Evolutionary conservation across 192 early-diverging fungal genomes (phyloP).

Genomic region (Spizellomyces punctatus): DNA sequence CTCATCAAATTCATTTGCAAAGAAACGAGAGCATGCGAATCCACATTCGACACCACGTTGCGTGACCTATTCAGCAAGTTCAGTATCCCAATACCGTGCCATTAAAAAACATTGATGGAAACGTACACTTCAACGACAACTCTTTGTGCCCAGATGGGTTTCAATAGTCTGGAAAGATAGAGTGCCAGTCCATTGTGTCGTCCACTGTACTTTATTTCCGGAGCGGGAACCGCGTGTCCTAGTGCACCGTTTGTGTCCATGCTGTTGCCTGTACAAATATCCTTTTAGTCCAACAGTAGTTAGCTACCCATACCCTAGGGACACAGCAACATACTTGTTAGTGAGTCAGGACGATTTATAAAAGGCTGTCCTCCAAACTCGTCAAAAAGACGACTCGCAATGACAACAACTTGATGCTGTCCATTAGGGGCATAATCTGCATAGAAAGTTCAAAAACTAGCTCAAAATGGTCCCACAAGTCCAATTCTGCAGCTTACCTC

Average conservation of each 20-base stretch:
- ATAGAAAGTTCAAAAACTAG: neutral
- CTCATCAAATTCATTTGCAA: conserved; percentile 51
- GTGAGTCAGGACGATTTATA: conserved; percentile 13
- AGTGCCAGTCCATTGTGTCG: conserved; percentile 76
- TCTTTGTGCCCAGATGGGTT: conserved; percentile 71
- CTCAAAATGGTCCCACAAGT: too few relatives aligned
- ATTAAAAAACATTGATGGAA: too few relatives aligned
- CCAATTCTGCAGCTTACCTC: neutral
- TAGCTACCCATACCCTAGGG: conserved; percentile 26
- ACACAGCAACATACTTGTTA: neutral
- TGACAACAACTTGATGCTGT: conserved; percentile 17
- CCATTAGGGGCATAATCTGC: conserved; percentile 14
- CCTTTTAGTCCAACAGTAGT: conserved; percentile 9
- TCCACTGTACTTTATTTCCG: conserved; percentile 60
- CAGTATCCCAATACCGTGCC: too few relatives aligned
- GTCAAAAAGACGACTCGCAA: conserved; percentile 37
- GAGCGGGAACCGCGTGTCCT: conserved; percentile 36
- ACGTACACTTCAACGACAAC: conserved; percentile 9
- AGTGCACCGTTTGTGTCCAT: conserved; percentile 49
- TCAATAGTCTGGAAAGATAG: conserved; percentile 72
- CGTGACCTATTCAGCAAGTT: neutral
- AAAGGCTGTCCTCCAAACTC: conserved; percentile 46
- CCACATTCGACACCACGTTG: conserved; percentile 33
- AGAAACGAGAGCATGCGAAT: conserved; percentile 46
- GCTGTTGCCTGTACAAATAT: neutral